phyloP scores from a whole-genome alignment of 768 basidiomycete species.

The Candolleomyces eurysporus region DNA sequence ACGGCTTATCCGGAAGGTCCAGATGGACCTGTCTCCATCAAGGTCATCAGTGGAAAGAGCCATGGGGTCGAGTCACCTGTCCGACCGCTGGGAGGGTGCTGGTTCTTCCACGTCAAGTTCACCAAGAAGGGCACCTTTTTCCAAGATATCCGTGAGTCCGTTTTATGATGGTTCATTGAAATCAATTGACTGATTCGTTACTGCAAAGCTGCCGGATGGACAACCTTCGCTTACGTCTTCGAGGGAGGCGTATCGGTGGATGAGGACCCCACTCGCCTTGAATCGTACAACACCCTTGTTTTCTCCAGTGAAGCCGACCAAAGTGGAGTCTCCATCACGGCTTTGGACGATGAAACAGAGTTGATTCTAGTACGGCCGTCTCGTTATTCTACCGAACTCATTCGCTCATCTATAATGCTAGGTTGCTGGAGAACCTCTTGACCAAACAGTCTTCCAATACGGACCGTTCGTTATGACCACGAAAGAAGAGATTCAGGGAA shows the following conservation, averaged over 20 bases:
- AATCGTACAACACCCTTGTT: conserved; percentile 79
- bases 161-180: not conserved
- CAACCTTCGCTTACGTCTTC: conserved; percentile 78
- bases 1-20: conserved; percentile 68
- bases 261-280: conserved; percentile 41
- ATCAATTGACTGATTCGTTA: not conserved
- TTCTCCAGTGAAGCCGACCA: conserved; percentile 59
- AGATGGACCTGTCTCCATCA: conserved; percentile 67
- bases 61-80: conserved; percentile 88
- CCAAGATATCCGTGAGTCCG: conserved; percentile 73
- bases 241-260: conserved; percentile 69
- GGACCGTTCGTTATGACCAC: conserved; percentile 88
- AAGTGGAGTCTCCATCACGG: conserved; percentile 66
- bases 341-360: conserved; percentile 61
- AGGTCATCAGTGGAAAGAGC: conserved; percentile 87
- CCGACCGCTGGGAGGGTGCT: conserved; percentile 87
- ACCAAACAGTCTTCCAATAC: conserved; percentile 86
- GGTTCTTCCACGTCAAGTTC: conserved; percentile 84
- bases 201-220: conserved; percentile 76
- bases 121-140: conserved; percentile 63
- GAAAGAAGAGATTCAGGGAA: conserved; percentile 75
- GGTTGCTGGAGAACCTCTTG: conserved; percentile 86
- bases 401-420: conserved; percentile 20
- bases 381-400: conserved; percentile 4
- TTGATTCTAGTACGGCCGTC: conserved; percentile 61